These are phyloP conservation scores for Effrenium voratum DNA, from an alignment of 73 alveolate species.

Conservation along the genomic window DNA sequence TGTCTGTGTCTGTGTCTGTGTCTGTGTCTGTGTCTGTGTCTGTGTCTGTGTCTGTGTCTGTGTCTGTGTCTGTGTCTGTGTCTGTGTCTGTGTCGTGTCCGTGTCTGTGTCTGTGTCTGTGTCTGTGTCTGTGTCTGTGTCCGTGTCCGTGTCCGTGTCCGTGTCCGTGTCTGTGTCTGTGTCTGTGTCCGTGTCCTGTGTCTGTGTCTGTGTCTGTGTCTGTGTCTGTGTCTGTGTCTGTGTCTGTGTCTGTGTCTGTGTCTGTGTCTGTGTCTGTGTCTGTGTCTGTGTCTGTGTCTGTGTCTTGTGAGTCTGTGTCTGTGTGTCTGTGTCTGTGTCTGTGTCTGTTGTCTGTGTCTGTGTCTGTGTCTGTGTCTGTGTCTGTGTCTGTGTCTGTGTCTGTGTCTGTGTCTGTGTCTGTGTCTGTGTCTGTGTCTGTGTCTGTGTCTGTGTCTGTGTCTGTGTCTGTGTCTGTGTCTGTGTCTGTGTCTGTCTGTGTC, in stretches of 20 bases:
- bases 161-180: neutral
- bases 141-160: neutral
- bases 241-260: neutral
- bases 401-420: conserved; percentile 4
- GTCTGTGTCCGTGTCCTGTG: neutral
- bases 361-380: neutral
- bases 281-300: neutral
- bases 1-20: conserved; percentile 4
- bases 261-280: neutral
- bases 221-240: neutral
- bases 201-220: neutral
- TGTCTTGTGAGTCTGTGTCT: neutral
- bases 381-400: neutral
- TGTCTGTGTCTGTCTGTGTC: conserved; percentile 4
- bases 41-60: neutral
- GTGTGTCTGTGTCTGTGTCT: neutral
- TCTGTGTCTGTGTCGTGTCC: neutral
- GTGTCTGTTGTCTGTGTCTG: neutral
- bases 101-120: neutral
- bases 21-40: conserved; percentile 4
- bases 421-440: conserved; percentile 4
- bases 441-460: conserved; percentile 4
- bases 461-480: conserved; percentile 4
- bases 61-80: neutral
- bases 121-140: neutral